phyloP scores from a whole-genome alignment of 1,284 basidiomycete genomes.

The Microbotryum silenes-acaulis region DNA sequence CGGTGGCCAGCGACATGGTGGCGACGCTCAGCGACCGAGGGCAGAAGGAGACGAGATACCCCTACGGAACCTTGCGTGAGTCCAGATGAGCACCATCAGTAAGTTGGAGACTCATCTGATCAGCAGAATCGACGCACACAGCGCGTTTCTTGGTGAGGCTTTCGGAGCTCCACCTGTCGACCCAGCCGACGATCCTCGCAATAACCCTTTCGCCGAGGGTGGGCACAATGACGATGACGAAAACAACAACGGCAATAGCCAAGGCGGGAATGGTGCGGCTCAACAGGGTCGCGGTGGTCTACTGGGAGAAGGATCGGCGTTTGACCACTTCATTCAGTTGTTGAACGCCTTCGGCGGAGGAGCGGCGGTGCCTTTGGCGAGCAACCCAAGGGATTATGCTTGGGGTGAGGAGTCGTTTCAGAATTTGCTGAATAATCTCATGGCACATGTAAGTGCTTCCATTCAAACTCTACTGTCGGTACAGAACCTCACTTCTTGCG shows the following conservation, averaged over 20 bases:
- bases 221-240: constrained; percentile 5
- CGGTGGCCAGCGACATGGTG: not conserved
- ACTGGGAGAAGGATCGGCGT: not conserved
- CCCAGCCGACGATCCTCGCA: constrained; percentile 23
- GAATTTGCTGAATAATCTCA: constrained; percentile 26
- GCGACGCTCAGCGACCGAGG: not conserved
- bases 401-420: constrained; percentile 26
- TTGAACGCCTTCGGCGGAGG: constrained; percentile 13
- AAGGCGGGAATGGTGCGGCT: not conserved
- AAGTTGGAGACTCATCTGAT: not conserved
- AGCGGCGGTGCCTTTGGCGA: not conserved
- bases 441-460: constrained; percentile 18
- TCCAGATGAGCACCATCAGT: not conserved
- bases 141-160: constrained; percentile 27
- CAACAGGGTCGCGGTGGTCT: not conserved
- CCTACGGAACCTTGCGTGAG: constrained; percentile 19
- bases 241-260: not conserved
- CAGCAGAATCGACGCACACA: not conserved
- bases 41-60: constrained; percentile 12
- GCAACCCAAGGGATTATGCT: constrained; percentile 20
- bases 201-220: constrained; percentile 32
- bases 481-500: too few species aligned
- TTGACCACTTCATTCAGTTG: constrained; percentile 14
- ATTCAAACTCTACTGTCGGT: too few species aligned
- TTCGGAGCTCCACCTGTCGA: constrained; percentile 16